Conservation (phyloP, 257 asterid species). For the Knoxia roxburghii region DNA sequence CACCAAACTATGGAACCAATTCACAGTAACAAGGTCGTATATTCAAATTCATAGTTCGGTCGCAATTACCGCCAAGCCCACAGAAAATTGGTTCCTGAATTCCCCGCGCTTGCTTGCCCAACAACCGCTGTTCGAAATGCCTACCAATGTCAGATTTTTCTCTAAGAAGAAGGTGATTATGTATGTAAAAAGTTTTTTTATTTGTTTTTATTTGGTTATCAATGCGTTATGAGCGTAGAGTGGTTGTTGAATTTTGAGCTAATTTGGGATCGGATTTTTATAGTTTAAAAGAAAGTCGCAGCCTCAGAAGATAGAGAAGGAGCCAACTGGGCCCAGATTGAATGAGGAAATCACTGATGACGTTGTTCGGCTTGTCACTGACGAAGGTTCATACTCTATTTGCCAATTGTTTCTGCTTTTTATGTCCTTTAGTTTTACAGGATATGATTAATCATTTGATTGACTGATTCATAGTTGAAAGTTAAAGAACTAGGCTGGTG, state of each 20-base stretch:
- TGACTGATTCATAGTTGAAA: too few relatives aligned
- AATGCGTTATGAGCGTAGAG: background rate
- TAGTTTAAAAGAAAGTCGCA: slow-evolving; percentile 21
- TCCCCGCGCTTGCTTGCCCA: slow-evolving; percentile 16
- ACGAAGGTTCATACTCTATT: slow-evolving; percentile 42
- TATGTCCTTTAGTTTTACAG: too few relatives aligned
- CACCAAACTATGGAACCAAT: slow-evolving; percentile 23
- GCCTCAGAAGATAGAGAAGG: slow-evolving; percentile 45
- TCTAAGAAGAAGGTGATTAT: slow-evolving; percentile 62
- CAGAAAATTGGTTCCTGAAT: slow-evolving; percentile 17
- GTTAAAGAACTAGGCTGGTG: too few relatives aligned
- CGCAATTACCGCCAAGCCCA: slow-evolving; percentile 20
- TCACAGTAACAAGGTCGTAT: slow-evolving; percentile 25
- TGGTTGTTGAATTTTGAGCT: background rate
- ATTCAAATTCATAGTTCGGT: slow-evolving; percentile 21
- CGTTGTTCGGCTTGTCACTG: slow-evolving; percentile 60
- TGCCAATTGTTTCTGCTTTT: background rate
- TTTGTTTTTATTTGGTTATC: background rate
- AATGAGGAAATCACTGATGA: slow-evolving; percentile 57
- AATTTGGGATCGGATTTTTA: background rate
- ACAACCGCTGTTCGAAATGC: slow-evolving; percentile 24
- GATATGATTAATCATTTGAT: background rate
- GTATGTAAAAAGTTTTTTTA: background rate
- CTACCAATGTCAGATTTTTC: slow-evolving; percentile 44
- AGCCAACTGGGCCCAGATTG: slow-evolving; percentile 46